Base-by-base conservation (phyloP, 2,329 filamentous ascomycete genomes). In the Cladorrhinum sp. region DNA sequence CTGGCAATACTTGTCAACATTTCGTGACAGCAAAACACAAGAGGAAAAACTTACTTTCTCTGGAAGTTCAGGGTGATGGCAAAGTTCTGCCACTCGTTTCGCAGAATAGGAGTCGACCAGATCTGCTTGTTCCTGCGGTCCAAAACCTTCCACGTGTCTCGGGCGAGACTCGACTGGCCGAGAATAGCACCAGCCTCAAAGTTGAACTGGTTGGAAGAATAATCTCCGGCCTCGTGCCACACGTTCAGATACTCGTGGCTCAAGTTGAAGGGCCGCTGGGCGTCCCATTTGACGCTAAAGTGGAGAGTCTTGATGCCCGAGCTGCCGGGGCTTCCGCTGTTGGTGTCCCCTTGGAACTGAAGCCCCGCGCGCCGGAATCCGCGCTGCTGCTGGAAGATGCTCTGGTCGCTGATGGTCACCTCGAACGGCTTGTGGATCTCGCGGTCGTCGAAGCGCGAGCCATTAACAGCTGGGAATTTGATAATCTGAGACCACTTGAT, bases 61-160 rank as follows among this genome's bases (percentile, higher is more conserved):
- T 70, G 70, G 65, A 82, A 86, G 68, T 86, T 80, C 18, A 86
- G 71, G 9, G 78, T 81, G 39, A 85, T 67, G 20, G 82, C 84
- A 74, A 86, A 86, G 72, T 86, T 86, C 70, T 87, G 83, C 83
- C 83, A 86, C 18, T 75, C 75, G 33, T 71, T 73, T 26, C 71
- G 66, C 46, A 80, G 76, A 50, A 84, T 71, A 4, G 74, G 70
- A 12, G 74, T 76, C 24, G 72, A 74, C 74, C 75, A 79, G 42
- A 79, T 68, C 67, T 74, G 67, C 51, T 68, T 69, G 69, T 74
- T 75, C 58, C 73, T 64, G 1, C 76, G 72, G 68, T 76, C 71
- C 18, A 78, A 68, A 42, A 78, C 66, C 70, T 78, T 78, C 69
- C 73, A 78, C n/a, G 72, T 75, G 68, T 75, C 71, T 66, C 73